phyloP scores from a whole-genome alignment of 1,284 basidiomycete genomes.

The Sanghuangporus baumii region DNA sequence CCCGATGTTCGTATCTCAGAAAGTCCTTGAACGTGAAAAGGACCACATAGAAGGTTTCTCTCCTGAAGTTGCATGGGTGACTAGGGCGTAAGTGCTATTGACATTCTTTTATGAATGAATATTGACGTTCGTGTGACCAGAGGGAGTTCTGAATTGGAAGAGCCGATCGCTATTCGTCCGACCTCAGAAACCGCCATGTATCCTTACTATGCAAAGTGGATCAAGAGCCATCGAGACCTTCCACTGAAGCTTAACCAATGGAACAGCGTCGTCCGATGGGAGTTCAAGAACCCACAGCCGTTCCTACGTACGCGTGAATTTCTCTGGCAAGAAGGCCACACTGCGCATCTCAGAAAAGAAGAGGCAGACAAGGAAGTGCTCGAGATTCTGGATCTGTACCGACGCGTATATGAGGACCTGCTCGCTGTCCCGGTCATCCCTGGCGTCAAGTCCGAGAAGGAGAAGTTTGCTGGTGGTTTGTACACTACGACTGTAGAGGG shows the following conservation, averaged over 20 bases:
- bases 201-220: slow-evolving; percentile 98
- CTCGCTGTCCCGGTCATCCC: slow-evolving; percentile 97
- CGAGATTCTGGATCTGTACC: slow-evolving; percentile 94
- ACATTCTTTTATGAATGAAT: neutral
- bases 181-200: slow-evolving; percentile 99
- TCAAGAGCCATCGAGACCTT: slow-evolving; percentile 95
- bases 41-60: slow-evolving; percentile 99
- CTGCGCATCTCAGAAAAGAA: slow-evolving; percentile 83
- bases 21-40: slow-evolving; percentile 95
- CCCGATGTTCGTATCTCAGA: slow-evolving; percentile 96
- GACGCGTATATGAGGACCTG: slow-evolving; percentile 94
- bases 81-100: slow-evolving; percentile 71
- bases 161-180: slow-evolving; percentile 96
- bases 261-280: slow-evolving; percentile 99
- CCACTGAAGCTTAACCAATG: slow-evolving; percentile 98
- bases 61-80: slow-evolving; percentile 99
- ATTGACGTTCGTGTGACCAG: slow-evolving; percentile 33
- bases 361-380: slow-evolving; percentile 92
- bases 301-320: slow-evolving; percentile 99
- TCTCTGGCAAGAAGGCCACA: slow-evolving; percentile 99
- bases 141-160: slow-evolving; percentile 90
- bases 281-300: slow-evolving; percentile 99
- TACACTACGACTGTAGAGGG: slow-evolving; percentile 99
- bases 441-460: slow-evolving; percentile 97
- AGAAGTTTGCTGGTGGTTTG: slow-evolving; percentile 97